phyloP scores from a whole-genome alignment of 352 stramenopile genomes.

The Blastocystis sp. region DNA sequence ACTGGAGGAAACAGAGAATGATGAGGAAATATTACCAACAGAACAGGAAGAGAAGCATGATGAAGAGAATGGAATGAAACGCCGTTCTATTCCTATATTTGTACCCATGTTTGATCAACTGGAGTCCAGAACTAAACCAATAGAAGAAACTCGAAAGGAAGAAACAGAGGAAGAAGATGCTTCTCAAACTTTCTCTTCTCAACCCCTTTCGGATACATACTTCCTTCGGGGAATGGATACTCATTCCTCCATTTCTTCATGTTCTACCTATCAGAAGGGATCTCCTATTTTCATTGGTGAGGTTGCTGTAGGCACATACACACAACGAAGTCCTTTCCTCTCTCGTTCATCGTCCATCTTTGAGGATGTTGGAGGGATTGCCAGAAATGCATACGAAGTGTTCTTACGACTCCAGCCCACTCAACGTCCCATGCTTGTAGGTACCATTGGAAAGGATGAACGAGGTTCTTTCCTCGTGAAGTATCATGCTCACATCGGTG shows the following conservation, averaged over 20 bases:
- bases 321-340: background rate
- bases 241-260: background rate
- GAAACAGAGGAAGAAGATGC: background rate
- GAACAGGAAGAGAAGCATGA: background rate
- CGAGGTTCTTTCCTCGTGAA: background rate
- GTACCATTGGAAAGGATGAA: constrained; percentile 23
- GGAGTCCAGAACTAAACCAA: background rate
- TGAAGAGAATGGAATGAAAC: no score
- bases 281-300: constrained; percentile 54
- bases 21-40: background rate
- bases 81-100: background rate
- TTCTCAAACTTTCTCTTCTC: background rate
- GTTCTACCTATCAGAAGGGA: constrained; percentile 14
- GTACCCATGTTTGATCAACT: background rate
- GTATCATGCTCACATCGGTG: background rate
- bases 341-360: background rate
- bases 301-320: background rate
- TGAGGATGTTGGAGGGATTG: constrained; percentile 22
- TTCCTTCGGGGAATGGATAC: constrained; percentile 7
- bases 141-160: background rate
- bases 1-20: background rate
- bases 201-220: background rate
- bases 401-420: background rate
- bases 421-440: constrained; percentile 18
- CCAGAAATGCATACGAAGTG: constrained; percentile 41